phyloP scores from a whole-genome alignment of 2,329 filamentous ascomycete genomes.

The Fusarium begoniae region DNA sequence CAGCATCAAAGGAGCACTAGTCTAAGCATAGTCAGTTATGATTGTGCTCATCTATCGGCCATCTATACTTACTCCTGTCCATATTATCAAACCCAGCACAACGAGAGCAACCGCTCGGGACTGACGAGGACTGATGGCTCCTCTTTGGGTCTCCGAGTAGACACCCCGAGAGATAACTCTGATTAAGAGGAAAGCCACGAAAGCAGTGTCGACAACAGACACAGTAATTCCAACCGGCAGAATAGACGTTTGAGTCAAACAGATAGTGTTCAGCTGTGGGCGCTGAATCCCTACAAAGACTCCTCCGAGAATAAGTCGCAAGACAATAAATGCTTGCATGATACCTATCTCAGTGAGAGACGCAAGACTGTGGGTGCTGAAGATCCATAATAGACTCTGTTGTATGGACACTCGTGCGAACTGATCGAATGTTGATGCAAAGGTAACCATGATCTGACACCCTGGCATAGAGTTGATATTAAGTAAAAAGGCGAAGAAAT shows the following conservation, averaged over 20 bases:
- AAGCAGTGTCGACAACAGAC: conserved; percentile 56
- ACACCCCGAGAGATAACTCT: conserved; percentile 52
- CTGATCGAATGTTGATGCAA: conserved; percentile 66
- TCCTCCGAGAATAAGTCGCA: conserved; percentile 62
- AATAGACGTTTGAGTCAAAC: conserved; percentile 58
- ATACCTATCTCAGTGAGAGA: conserved; percentile 50
- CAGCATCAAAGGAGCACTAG: conserved; percentile 61
- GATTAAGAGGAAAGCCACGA: conserved; percentile 54
- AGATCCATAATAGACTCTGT: conserved; percentile 63
- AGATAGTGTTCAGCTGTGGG: conserved; percentile 61
- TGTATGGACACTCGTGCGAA: conserved; percentile 62
- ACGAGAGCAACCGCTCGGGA: conserved; percentile 55
- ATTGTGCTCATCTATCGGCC: background rate
- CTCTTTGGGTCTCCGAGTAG: conserved; percentile 45
- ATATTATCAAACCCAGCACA: conserved; percentile 58
- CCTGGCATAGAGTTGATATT: conserved; percentile 52
- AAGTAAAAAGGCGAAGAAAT: conserved; percentile 61
- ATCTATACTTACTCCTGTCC: conserved; percentile 60
- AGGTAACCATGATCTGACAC: conserved; percentile 63
- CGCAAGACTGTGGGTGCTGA: conserved; percentile 52
- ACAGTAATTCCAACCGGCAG: conserved; percentile 56
- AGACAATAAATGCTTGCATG: conserved; percentile 57
- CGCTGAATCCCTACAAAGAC: conserved; percentile 65
- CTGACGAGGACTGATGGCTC: conserved; percentile 40
- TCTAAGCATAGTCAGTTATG: conserved; percentile 45